These are phyloP conservation scores for Emmonsia crescens DNA, from an alignment of 2,329 filamentous ascomycete genomes.

Conservation along the genomic window DNA sequence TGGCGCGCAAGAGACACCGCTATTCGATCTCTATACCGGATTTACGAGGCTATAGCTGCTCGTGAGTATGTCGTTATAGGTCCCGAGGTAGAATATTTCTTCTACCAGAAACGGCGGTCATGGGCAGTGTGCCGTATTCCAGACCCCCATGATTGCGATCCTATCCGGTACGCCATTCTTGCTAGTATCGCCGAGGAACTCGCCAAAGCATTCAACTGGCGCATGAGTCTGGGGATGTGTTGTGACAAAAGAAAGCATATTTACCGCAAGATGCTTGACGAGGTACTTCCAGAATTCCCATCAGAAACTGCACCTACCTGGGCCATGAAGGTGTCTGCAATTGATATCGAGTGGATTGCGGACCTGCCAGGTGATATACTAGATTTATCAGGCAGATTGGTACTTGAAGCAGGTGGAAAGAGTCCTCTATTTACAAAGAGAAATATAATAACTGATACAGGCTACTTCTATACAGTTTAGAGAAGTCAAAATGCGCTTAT, in stretches of 20 bases:
- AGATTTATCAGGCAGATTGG: slow-evolving; percentile 7
- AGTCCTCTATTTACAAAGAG: slow-evolving; percentile 10
- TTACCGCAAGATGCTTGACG: slow-evolving; percentile 9
- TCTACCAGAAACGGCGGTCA: slow-evolving; percentile 11
- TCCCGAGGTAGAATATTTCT: slow-evolving; percentile 19
- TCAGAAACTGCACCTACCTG: slow-evolving; percentile 13
- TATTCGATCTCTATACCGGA: slow-evolving; percentile 17
- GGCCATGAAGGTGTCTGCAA: slow-evolving; percentile 12
- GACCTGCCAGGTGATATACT: slow-evolving; percentile 6
- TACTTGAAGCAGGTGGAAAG: slow-evolving; percentile 12
- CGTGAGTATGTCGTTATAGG: slow-evolving; percentile 13
- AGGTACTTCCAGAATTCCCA: slow-evolving; percentile 11
- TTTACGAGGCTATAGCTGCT: slow-evolving; percentile 17
- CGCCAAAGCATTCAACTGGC: slow-evolving; percentile 19
- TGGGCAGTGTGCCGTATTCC: slow-evolving; percentile 17
- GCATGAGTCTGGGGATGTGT: slow-evolving; percentile 15
- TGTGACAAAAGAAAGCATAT: slow-evolving; percentile 12
- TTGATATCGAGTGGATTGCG: slow-evolving; percentile 7
- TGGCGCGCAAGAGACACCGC: slow-evolving; percentile 18
- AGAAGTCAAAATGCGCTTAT: too few relatives aligned
- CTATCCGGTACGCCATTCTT: slow-evolving; percentile 20
- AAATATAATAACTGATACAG: slow-evolving; percentile 14
- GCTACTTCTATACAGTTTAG: slow-evolving; percentile 16
- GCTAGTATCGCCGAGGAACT: slow-evolving; percentile 19
- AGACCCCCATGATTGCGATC: slow-evolving; percentile 18